A percentile compares a stretch with the other conserved stretches of the same genome.
Evolutionary conservation across 2,329 filamentous ascomycete genomes (phyloP).

Genomic region (Dryadomyces quercus-mongolicae): DNA sequence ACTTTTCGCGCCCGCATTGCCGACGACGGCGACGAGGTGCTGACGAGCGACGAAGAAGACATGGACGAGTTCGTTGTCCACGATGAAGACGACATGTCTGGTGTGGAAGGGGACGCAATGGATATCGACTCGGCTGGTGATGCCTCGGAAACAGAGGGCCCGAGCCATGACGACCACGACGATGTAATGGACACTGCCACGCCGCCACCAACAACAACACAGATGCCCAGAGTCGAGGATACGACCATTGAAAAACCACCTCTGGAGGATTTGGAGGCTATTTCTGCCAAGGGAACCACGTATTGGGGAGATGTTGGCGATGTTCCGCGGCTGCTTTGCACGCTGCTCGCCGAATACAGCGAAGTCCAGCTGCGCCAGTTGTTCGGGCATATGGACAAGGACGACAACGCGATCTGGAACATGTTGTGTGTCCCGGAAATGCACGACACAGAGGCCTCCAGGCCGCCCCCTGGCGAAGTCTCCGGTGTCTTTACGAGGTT

Average conservation of each 20-base stretch:
- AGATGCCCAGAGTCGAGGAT: not conserved
- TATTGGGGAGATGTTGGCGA: slow-evolving; percentile 9
- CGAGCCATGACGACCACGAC: not conserved
- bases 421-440: slow-evolving; percentile 5
- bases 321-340: slow-evolving; percentile 9
- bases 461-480: not conserved
- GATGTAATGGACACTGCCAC: not conserved
- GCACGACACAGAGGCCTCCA: not conserved
- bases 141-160: not conserved
- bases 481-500: slow-evolving; percentile 11
- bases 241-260: not conserved
- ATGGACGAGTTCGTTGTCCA: slow-evolving; percentile 37
- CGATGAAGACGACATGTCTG: slow-evolving; percentile 18
- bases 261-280: slow-evolving; percentile 5
- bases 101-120: too few species aligned
- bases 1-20: not conserved
- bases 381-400: not conserved
- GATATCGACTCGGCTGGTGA: too few species aligned
- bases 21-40: slow-evolving; percentile 32
- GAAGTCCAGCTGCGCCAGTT: slow-evolving; percentile 3
- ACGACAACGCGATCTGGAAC: slow-evolving; percentile 7
- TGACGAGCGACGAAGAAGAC: slow-evolving; percentile 31
- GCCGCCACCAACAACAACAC: not conserved
- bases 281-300: slow-evolving; percentile 5
- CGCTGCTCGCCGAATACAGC: slow-evolving; percentile 5